phyloP scores from a whole-genome alignment of 1,284 basidiomycete genomes.

The Fomitopsis pinicola region DNA sequence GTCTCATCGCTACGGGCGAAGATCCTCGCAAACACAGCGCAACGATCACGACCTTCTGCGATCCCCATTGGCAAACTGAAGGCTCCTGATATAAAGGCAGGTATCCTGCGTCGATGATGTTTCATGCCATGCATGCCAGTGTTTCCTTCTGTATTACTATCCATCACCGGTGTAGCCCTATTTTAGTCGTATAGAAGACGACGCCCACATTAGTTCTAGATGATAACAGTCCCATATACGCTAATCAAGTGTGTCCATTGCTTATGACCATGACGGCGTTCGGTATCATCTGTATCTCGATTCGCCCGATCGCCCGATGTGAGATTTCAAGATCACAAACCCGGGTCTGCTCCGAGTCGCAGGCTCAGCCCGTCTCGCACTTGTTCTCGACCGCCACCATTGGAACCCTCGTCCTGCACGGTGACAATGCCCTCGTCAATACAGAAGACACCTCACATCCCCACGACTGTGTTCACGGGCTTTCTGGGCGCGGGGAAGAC shows the following conservation, averaged over 20 bases:
- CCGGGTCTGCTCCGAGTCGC: not conserved
- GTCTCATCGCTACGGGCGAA: slow-evolving; percentile 47
- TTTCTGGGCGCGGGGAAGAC: slow-evolving; percentile 71
- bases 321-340: not conserved
- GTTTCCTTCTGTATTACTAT: not conserved
- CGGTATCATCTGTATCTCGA: not conserved
- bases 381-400: not conserved
- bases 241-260: too few relatives aligned
- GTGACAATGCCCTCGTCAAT: not conserved
- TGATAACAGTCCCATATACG: too few relatives aligned
- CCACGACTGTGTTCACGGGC: slow-evolving; percentile 84
- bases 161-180: not conserved
- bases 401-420: not conserved
- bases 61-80: slow-evolving; percentile 12
- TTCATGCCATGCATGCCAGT: not conserved
- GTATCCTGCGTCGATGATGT: not conserved
- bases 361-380: not conserved
- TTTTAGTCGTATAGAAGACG: not conserved
- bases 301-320: not conserved
- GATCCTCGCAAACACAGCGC: slow-evolving; percentile 46
- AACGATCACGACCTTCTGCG: slow-evolving; percentile 12
- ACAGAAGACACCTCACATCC: slow-evolving; percentile 39
- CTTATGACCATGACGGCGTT: not conserved
- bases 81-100: slow-evolving; percentile 14
- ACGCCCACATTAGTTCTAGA: too few relatives aligned